phyloP scores from a whole-genome alignment of 352 stramenopile species.

The Globisporangium orthogonon region DNA sequence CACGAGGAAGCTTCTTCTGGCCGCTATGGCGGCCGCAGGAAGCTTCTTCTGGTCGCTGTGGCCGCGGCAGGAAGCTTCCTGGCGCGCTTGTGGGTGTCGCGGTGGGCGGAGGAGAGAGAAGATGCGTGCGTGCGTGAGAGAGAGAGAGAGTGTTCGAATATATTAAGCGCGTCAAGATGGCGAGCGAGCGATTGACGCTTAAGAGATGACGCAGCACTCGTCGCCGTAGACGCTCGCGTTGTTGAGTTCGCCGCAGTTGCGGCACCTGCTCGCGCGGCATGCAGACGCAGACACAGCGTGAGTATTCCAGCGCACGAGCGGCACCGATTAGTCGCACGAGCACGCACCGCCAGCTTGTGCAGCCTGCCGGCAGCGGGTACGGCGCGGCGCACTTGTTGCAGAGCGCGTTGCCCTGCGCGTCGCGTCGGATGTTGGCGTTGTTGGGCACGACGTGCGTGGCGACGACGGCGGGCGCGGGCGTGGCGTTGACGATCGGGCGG shows the following conservation, averaged over 20 bases:
- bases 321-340: too few species aligned
- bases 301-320: neutral
- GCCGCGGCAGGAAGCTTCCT: too few species aligned
- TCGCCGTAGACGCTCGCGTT: constrained; percentile 74
- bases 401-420: constrained; percentile 63
- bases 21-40: too few species aligned
- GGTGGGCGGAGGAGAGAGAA: too few species aligned
- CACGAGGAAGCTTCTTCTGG: too few species aligned
- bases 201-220: constrained; percentile 65
- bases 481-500: constrained; percentile 15
- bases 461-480: constrained; percentile 7
- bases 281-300: neutral
- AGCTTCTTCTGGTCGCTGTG: too few species aligned
- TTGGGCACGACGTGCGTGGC: constrained; percentile 16
- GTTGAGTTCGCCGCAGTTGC: constrained; percentile 66
- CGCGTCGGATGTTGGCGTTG: constrained; percentile 27
- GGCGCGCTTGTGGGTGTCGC: too few species aligned
- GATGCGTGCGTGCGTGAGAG: too few species aligned
- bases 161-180: too few species aligned
- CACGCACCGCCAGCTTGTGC: constrained; percentile 57
- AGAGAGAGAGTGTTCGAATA: too few species aligned
- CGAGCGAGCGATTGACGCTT: neutral
- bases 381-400: constrained; percentile 66
- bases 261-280: constrained; percentile 25
- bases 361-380: constrained; percentile 60